These are phyloP conservation scores for Salix arbutifolia DNA, from an alignment of 345 rosid genomes.

Conservation along the genomic window DNA sequence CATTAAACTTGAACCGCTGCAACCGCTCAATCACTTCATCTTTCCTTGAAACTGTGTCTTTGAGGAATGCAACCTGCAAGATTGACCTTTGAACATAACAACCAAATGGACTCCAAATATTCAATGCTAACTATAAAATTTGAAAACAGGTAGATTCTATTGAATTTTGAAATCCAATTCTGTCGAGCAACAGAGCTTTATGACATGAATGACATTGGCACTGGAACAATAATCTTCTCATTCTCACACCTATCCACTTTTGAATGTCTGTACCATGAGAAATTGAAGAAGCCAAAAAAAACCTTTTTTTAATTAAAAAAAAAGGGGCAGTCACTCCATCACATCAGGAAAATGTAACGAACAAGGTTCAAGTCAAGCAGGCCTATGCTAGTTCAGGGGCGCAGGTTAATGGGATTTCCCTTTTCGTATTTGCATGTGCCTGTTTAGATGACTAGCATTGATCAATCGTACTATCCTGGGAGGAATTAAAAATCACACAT, in stretches of 20 bases:
- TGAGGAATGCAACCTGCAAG: slow-evolving; percentile 66
- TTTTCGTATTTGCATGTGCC: background rate
- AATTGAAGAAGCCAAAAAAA: background rate
- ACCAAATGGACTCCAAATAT: slow-evolving; percentile 1
- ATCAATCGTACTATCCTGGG: background rate
- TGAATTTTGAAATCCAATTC: background rate
- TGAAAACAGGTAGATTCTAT: background rate
- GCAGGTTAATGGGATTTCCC: background rate
- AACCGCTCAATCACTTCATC: slow-evolving; percentile 74
- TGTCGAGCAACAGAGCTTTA: background rate
- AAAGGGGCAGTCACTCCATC: background rate
- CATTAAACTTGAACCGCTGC: slow-evolving; percentile 47
- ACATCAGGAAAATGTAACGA: background rate
- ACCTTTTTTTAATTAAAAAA: too few species aligned
- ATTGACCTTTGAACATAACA: background rate
- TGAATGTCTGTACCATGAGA: background rate
- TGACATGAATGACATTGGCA: background rate
- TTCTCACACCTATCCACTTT: background rate
- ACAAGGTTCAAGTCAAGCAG: background rate
- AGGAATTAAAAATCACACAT: background rate
- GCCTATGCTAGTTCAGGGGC: background rate
- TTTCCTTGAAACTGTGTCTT: slow-evolving; percentile 63
- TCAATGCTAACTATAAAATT: background rate
- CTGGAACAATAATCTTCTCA: background rate
- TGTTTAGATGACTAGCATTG: background rate